phyloP scores from a whole-genome alignment of 768 basidiomycete genomes.

The Lentinula aciculospora region DNA sequence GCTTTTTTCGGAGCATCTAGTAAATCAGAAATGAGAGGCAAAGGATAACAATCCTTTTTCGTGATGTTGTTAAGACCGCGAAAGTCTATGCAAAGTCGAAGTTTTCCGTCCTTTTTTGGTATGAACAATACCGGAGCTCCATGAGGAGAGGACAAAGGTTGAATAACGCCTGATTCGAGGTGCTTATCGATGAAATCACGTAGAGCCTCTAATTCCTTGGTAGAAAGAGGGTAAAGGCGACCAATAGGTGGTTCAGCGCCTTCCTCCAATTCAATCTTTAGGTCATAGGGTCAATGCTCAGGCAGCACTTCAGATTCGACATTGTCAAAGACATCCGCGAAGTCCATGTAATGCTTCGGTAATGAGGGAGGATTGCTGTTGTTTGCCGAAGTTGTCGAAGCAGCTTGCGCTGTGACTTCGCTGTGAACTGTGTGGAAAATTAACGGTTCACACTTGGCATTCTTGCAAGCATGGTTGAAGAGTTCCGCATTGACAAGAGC shows the following conservation, averaged over 20 bases:
- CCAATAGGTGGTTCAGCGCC: slow-evolving; percentile 10
- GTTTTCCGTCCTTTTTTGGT: slow-evolving; percentile 17
- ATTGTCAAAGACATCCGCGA: no score
- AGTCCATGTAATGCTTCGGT: no score
- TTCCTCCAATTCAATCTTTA: not conserved
- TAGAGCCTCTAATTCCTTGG: not conserved
- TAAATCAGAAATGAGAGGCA: not conserved
- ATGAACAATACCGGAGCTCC: slow-evolving; percentile 20
- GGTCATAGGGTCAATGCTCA: no score
- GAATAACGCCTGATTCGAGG: slow-evolving; percentile 23
- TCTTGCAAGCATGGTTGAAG: no score
- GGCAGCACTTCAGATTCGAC: no score
- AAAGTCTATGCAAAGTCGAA: not conserved
- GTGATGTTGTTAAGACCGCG: not conserved
- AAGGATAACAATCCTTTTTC: not conserved
- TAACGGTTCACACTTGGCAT: no score
- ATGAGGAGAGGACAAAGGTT: slow-evolving; percentile 12
- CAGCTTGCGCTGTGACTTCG: no score
- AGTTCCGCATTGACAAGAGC: no score
- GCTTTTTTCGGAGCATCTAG: not conserved
- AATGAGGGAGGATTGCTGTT: no score
- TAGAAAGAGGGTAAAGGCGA: slow-evolving; percentile 25
- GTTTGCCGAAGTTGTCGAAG: no score
- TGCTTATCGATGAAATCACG: slow-evolving; percentile 26
- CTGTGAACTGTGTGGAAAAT: no score